Conservation (phyloP, 2,329 filamentous ascomycete genomes). For the Diplodia corticola region DNA sequence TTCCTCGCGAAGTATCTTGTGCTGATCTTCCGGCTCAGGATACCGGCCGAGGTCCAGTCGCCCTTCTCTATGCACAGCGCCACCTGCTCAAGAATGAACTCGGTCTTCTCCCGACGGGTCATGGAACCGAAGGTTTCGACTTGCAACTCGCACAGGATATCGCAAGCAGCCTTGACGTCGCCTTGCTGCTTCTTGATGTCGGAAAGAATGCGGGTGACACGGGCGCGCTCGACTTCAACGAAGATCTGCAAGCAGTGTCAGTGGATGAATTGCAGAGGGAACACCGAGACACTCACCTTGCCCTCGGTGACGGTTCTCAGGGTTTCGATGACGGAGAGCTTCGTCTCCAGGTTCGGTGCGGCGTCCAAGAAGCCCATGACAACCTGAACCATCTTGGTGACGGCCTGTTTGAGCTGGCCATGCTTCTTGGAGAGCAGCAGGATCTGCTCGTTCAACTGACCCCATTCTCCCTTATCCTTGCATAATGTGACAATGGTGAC, state of each 20-base stretch:
- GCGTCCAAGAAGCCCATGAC: constrained; percentile 90
- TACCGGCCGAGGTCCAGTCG: constrained; percentile 94
- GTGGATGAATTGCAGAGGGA: constrained; percentile 6
- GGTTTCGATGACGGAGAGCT: constrained; percentile 92
- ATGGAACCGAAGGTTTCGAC: constrained; percentile 99
- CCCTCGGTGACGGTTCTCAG: constrained; percentile 95
- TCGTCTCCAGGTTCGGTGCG: constrained; percentile 80
- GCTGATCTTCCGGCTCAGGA: constrained; percentile 95
- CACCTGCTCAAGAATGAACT: constrained; percentile 96
- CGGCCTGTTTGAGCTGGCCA: constrained; percentile 98
- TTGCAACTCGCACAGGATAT: constrained; percentile 94
- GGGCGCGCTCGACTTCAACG: constrained; percentile 95
- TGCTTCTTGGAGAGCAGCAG: constrained; percentile 98
- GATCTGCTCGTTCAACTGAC: constrained; percentile 93
- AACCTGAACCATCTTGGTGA: constrained; percentile 97
- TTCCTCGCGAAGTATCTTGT: constrained; percentile 87
- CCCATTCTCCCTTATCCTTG: constrained; percentile 92
- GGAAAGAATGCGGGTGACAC: constrained; percentile 91
- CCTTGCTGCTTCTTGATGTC: constrained; percentile 97
- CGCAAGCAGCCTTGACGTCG: constrained; percentile 83
- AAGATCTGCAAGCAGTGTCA: constrained; percentile 68
- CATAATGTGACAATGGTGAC: constrained; percentile 89
- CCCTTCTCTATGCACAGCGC: constrained; percentile 90
- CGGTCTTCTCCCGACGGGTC: constrained; percentile 95
- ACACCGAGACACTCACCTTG: constrained; percentile 58